These are phyloP conservation scores for Silene latifolia DNA, from an alignment of 148 eudicot species.

Conservation along the genomic window DNA sequence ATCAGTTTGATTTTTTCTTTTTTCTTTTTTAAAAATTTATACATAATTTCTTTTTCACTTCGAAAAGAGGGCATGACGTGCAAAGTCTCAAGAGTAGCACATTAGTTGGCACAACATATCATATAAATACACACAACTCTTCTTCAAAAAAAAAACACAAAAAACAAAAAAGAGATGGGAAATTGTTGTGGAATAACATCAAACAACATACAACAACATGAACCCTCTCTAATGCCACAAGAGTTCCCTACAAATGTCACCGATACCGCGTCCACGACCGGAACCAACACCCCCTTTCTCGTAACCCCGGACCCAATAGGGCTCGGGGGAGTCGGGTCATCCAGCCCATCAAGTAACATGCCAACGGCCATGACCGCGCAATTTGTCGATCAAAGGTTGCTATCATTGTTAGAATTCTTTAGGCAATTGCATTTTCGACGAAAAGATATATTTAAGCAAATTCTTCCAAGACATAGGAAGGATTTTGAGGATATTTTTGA, in stretches of 20 bases:
- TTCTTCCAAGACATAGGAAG: conserved; percentile 16
- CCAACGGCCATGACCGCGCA: background rate
- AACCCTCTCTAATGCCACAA: background rate
- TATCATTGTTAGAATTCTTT: conserved; percentile 22
- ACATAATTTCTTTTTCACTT: too few relatives aligned
- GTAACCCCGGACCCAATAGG: conserved; percentile 13
- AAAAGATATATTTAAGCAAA: conserved; percentile 8
- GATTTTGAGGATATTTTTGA: conserved; percentile 20
- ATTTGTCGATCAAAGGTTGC: conserved; percentile 13
- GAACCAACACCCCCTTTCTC: background rate
- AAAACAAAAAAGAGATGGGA: conserved; percentile 8
- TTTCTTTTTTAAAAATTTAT: too few relatives aligned
- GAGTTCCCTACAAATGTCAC: background rate
- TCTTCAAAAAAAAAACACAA: too few relatives aligned
- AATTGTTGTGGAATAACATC: conserved; percentile 20
- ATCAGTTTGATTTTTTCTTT: too few relatives aligned
- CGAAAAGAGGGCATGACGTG: too few relatives aligned
- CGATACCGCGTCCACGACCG: background rate
- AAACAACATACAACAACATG: background rate
- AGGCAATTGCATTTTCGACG: conserved; percentile 20
- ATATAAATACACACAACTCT: background rate
- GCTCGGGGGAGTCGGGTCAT: conserved; percentile 11
- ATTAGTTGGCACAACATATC: too few relatives aligned
- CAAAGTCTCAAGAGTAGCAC: too few relatives aligned
- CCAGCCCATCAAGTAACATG: conserved; percentile 8